Evolutionary conservation across 1,139 yeast species (phyloP).

Genomic region (Debaryomyces udenii): DNA sequence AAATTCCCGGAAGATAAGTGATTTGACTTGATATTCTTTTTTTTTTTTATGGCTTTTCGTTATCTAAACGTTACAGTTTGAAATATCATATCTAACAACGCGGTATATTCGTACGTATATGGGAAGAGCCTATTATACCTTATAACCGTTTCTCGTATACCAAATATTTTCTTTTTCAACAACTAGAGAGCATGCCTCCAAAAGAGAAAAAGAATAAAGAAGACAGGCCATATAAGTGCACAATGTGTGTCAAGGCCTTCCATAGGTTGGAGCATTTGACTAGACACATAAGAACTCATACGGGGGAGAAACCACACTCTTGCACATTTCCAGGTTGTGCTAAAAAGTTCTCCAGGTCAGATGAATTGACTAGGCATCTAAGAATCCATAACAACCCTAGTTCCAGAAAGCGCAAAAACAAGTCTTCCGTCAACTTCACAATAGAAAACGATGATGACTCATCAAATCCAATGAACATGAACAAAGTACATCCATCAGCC

Average conservation of each 20-base stretch:
- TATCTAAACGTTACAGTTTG: too few species aligned
- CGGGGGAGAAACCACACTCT: constrained; percentile 75
- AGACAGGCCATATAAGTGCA: constrained; percentile 58
- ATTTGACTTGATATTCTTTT: neutral
- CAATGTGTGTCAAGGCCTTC: constrained; percentile 63
- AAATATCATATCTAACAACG: too few species aligned
- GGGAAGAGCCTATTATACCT: too few species aligned
- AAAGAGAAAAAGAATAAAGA: constrained; percentile 25
- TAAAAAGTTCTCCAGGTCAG: constrained; percentile 67
- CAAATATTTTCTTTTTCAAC: too few species aligned
- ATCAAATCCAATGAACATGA: neutral
- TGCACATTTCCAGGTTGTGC: constrained; percentile 70
- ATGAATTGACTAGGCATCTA: constrained; percentile 69
- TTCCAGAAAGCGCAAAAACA: constrained; percentile 40
- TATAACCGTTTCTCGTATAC: too few species aligned
- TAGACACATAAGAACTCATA: constrained; percentile 70
- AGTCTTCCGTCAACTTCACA: constrained; percentile 16
- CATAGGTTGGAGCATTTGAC: constrained; percentile 70
- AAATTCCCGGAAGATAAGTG: neutral
- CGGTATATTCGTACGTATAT: too few species aligned
- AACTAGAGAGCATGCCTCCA: constrained; percentile 13
- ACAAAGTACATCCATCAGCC: constrained; percentile 1
- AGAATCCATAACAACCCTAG: constrained; percentile 63
- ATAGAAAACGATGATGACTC: constrained; percentile 3
- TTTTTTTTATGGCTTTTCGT: neutral